Percentiles rank a stretch among this genome's conserved stretches.
phyloP scores from a whole-genome alignment of 441 rosid genomes.

The Populus hybrid region DNA sequence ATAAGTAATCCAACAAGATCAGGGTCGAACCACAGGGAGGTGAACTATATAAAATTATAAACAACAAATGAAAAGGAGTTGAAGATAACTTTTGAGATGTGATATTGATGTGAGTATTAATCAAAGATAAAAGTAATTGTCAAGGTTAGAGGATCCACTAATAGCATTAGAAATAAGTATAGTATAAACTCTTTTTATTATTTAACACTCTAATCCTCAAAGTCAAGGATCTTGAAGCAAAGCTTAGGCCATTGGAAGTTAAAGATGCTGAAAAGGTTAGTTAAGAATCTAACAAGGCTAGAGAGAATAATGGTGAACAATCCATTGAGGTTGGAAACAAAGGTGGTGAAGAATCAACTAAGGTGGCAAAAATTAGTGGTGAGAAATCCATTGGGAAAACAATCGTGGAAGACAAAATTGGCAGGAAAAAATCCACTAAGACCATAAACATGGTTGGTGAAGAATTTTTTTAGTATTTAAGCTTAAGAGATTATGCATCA shows the following conservation, averaged over 20 bases:
- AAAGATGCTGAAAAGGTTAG: conserved; percentile 16
- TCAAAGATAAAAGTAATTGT: no score
- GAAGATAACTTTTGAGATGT: no score
- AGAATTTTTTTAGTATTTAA: conserved; percentile 17
- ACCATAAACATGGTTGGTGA: not conserved
- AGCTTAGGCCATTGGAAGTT: conserved; percentile 48
- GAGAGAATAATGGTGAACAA: conserved; percentile 7
- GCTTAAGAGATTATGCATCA: conserved; percentile 6
- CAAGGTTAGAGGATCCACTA: no score
- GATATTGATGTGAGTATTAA: no score
- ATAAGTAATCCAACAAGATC: no score
- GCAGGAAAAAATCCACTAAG: not conserved
- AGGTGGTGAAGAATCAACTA: not conserved
- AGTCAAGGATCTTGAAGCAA: conserved; percentile 65
- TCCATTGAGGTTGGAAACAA: conserved; percentile 11
- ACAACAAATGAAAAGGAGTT: no score
- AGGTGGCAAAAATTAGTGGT: not conserved
- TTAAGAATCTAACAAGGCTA: conserved; percentile 15
- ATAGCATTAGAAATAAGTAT: no score
- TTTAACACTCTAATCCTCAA: conserved; percentile 34
- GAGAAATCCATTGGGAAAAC: not conserved
- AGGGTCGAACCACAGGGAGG: no score
- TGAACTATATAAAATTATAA: no score
- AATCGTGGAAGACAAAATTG: not conserved
- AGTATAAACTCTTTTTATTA: no score